Base-by-base conservation (phyloP, 106 monocot species). In the Phalaenopsis equestris region DNA sequence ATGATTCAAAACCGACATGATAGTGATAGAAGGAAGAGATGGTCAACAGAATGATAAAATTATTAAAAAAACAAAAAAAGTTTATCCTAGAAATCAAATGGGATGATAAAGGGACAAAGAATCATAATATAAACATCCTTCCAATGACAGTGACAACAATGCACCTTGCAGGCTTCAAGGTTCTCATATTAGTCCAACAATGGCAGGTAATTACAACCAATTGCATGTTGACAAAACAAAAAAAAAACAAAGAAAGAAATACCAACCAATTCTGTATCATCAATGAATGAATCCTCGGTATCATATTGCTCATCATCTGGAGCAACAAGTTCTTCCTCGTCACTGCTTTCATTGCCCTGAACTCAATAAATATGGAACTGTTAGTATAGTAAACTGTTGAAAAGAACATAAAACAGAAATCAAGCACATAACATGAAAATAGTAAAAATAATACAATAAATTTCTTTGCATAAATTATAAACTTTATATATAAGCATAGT, bases 291-390 rank as follows among this genome's bases (percentile, higher is more conserved):
- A 87, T 99, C 94, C 81, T 99, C 94, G 8, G 98, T 99, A 76
- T 99, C 98, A 83, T 99, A 99, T 79, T 99, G 89, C 88, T 99
- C 98, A 86, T 99, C 98, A 75, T 95, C 94, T 57, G 93, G 98
- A 61, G 84, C 75, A 82, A 92, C 88, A 85, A 86, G 87, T 77
- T 94, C 84, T 43, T 89, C 91, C 83, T 99, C 94, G 80, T 99
- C 98, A 85, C 98, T 95, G 68, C 97, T 98, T 74, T 92, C 87
- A 21, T 90, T 95, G 64, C 98, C 98, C 98, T 99, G 79, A 48
- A 77, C 55, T 81, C 6, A 85, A 70, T 37, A 73, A 74, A n/a
- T 68, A 41, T 23, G n/a, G 8, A 72, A 7, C 72, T 39, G 15
- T 72, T 72, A 72, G 5, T 72, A 14, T 37, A 41, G 19, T 14